phyloP scores from a whole-genome alignment of 2,329 filamentous ascomycete genomes.

The Alternaria sp. region DNA sequence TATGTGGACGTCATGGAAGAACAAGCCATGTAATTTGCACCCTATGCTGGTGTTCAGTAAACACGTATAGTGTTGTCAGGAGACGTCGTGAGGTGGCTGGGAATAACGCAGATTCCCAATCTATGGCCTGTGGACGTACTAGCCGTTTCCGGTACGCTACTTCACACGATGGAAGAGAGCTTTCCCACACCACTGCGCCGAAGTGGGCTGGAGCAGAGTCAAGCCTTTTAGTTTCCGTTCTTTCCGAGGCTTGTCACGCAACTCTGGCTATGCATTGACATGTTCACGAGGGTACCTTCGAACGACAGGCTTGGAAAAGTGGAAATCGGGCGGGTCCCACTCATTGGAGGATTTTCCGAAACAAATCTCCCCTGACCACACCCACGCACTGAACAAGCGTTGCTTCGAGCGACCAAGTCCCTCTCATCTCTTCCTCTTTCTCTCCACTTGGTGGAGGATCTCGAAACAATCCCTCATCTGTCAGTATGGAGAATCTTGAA shows the following conservation, averaged over 20 bases:
- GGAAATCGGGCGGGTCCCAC: not conserved
- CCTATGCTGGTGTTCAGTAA: not conserved
- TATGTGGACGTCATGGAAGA: not conserved
- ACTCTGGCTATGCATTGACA: not conserved
- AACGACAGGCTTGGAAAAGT: not conserved
- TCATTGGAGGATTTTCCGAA: not conserved
- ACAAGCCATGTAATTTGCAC: not conserved
- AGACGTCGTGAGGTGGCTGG: not conserved
- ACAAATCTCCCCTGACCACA: not conserved
- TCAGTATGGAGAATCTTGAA: not conserved
- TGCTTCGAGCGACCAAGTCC: not conserved
- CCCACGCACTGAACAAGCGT: not conserved
- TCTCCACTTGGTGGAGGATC: slow-evolving; percentile 1
- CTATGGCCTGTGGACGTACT: not conserved
- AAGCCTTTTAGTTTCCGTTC: slow-evolving; percentile 1
- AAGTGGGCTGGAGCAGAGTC: not conserved
- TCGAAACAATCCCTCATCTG: slow-evolving; percentile 19
- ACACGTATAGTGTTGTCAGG: not conserved
- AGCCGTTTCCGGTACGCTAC: not conserved
- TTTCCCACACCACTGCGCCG: not conserved
- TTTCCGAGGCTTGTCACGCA: not conserved
- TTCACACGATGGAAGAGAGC: not conserved
- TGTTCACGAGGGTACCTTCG: not conserved
- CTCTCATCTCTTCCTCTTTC: not conserved
- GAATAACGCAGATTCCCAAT: not conserved